A percentile compares a stretch with the other conserved stretches of the same genome.
Conservation (phyloP, 1,139 yeast genomes). For the Protomyces arabidopsidicola region DNA sequence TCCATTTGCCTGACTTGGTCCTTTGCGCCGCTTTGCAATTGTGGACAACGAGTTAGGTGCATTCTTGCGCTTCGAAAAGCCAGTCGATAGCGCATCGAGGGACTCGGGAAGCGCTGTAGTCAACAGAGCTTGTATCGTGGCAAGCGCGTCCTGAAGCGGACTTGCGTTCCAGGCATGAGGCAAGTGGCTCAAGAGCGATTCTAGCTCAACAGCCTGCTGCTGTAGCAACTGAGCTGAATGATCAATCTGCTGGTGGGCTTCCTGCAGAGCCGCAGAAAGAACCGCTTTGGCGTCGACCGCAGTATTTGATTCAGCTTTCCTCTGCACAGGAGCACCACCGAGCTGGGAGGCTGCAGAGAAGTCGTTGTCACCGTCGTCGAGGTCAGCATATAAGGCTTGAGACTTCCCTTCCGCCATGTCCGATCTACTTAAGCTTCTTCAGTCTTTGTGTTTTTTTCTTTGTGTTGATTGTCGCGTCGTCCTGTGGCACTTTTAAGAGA, state of each 20-base stretch:
- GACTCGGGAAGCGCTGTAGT: too few species aligned
- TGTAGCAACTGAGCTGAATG: background rate
- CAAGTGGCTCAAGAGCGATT: background rate
- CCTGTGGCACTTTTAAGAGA: too few species aligned
- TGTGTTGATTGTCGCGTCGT: background rate
- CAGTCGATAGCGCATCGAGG: too few species aligned
- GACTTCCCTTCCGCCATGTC: too few species aligned
- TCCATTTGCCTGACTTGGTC: too few species aligned
- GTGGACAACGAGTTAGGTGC: too few species aligned
- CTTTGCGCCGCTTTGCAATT: too few species aligned
- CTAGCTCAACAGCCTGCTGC: background rate
- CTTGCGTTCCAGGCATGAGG: background rate
- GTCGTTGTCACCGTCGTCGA: background rate
- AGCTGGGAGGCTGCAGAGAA: background rate
- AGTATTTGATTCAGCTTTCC: background rate
- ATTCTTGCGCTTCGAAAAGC: too few species aligned
- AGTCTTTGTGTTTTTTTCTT: too few species aligned
- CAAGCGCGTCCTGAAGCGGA: background rate
- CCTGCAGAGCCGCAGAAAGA: background rate
- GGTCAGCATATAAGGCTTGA: background rate
- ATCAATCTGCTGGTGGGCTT: background rate
- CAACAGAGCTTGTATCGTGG: background rate
- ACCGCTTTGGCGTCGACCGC: too few species aligned
- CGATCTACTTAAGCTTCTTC: too few species aligned
- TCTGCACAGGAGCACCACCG: background rate